Percentiles rank a stretch among this genome's conserved stretches.
phyloP scores from a whole-genome alignment of 352 stramenopile species.

The Pythium aphanidermatum region DNA sequence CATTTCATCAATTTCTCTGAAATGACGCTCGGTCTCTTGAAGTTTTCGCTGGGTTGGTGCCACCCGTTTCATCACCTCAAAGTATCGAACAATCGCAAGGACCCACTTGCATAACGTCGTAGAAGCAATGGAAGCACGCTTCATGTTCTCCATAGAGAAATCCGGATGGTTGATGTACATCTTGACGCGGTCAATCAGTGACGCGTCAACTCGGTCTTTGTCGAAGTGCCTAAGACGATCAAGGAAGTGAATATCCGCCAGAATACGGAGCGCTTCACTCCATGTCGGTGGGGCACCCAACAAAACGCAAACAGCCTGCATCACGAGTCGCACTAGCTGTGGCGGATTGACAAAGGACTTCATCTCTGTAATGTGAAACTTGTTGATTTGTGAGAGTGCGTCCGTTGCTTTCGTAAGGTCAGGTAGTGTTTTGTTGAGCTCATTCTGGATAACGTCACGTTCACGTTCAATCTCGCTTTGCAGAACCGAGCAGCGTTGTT shows the following conservation, averaged over 20 bases:
- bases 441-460: conserved; percentile 38
- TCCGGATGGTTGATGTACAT: conserved; percentile 64
- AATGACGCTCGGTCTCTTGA: conserved; percentile 30
- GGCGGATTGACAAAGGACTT: conserved; percentile 71
- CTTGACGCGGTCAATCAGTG: conserved; percentile 42
- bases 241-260: conserved; percentile 64
- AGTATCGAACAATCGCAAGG: conserved; percentile 57
- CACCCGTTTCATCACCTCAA: conserved; percentile 58
- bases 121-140: conserved; percentile 53
- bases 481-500: conserved; percentile 43
- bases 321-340: conserved; percentile 62
- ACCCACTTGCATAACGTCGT: conserved; percentile 75
- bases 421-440: conserved; percentile 55
- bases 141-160: conserved; percentile 78
- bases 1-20: conserved; percentile 32
- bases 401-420: conserved; percentile 50
- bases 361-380: conserved; percentile 75
- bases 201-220: conserved; percentile 39
- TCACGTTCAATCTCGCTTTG: conserved; percentile 55
- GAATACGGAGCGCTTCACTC: conserved; percentile 53
- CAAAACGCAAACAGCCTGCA: conserved; percentile 71
- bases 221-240: conserved; percentile 55
- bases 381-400: conserved; percentile 68
- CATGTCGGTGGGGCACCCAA: conserved; percentile 53
- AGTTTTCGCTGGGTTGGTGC: conserved; percentile 47